phyloP scores from a whole-genome alignment of 192 early-diverging fungal species.

The Entomortierella chlamydospora region DNA sequence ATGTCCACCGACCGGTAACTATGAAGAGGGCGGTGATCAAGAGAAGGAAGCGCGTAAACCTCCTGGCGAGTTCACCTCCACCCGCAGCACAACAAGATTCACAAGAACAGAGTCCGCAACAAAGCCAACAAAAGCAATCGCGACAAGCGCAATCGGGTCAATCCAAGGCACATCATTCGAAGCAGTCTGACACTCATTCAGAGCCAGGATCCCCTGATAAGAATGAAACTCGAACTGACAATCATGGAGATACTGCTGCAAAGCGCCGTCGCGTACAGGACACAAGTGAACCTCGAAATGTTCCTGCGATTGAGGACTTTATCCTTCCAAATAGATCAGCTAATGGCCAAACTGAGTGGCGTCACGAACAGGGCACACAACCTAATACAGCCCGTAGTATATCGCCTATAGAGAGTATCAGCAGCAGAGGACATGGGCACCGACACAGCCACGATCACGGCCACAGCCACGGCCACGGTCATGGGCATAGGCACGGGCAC shows the following conservation, averaged over 20 bases:
- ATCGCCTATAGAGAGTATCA: slow-evolving; percentile 44
- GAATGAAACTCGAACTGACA: slow-evolving; percentile 5
- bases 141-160: too few species aligned
- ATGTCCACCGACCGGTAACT: slow-evolving; percentile 80
- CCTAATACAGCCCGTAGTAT: slow-evolving; percentile 16
- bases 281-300: slow-evolving; percentile 1
- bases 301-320: slow-evolving; percentile 67
- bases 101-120: slow-evolving; percentile 8
- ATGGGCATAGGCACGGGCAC: not conserved
- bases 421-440: not conserved
- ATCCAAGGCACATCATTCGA: too few species aligned
- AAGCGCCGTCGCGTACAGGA: slow-evolving; percentile 31
- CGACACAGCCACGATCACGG: not conserved
- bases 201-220: slow-evolving; percentile 15
- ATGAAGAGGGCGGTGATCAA: slow-evolving; percentile 85
- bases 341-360: slow-evolving; percentile 48
- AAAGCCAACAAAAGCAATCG: not conserved
- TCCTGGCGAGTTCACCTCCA: slow-evolving; percentile 43
- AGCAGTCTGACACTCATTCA: not conserved
- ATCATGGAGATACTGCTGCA: slow-evolving; percentile 7
- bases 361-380: not conserved
- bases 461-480: slow-evolving; percentile 3
- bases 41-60: slow-evolving; percentile 72
- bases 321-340: slow-evolving; percentile 57
- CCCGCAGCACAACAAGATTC: slow-evolving; percentile 28